Base-by-base conservation (phyloP, 768 basidiomycete species). In the Ephemerocybe angulata region DNA sequence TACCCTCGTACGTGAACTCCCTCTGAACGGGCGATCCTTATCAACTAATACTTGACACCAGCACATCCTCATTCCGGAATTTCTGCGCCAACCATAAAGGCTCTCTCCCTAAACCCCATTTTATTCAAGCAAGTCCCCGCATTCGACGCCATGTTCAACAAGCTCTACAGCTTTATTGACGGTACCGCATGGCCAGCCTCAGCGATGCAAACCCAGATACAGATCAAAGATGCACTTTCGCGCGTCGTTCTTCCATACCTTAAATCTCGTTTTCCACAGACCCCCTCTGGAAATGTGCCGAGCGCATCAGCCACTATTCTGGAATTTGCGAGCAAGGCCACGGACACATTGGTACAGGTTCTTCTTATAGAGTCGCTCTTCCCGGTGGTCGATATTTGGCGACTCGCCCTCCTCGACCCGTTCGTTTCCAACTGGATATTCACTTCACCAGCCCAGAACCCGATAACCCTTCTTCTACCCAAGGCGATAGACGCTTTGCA, bases 311-410 rank as follows among this genome's bases (percentile, higher is more conserved):
- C 76, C 0, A 63, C 68, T 1, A 60, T 78, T 3, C 70, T 84
- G n/a, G 65, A 65, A 8, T 62, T 69, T 2, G 89, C 83, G 83
- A 65, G 76, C 1, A 69, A 74, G 12, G 72, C 74, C 3, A 84
- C 83, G 3, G 62, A 59, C 4, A 62, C 68, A 1, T 68, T 92
- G 1, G 64, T 66, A 0, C 54, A 66, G 10, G 71, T 70, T 3
- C 79, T 94, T 1, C 76, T 81, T 0, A 52, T 75, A 0, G 74
- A 77, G 8, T 72, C 81, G 35, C 74, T 92, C 28, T 96, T 95
- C 73, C 93, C 93, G 0, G 65, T 94, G 4, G 79, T 85, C 11
- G 93, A 96, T 63, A 75, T 94, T 59, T 90, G 91, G 87, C 78
- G 92, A 1, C 76, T 94, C 10, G 87, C 86, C 0, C 66, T 90